Evolutionary conservation across 495 filamentous ascomycete species (phyloP), one percentile per base, ranked within the genome.

Genomic region (Penicillium pancosmium): DNA sequence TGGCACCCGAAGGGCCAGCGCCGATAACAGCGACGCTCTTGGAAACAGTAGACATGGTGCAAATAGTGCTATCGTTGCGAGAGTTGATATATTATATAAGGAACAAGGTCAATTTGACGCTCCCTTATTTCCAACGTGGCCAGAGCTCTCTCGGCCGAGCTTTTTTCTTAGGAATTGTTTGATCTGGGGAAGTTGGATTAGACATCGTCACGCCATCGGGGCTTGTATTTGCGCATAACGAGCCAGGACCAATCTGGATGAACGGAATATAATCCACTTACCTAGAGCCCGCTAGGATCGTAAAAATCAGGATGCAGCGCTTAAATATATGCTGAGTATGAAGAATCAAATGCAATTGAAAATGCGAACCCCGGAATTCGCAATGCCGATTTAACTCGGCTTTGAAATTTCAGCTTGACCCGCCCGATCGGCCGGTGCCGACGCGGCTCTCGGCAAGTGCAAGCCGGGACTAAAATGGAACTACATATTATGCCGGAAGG

Each of bases 1-100:
- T 86, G 51, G 82, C 83, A 10, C 84, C 84, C 0, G 83, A 73
- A 10, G 84, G 84, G 3, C 84, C 83, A 2, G 82, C 75, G 10
- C 84, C 83, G 57, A 87, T 84, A 5, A 87, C 75, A 18, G 84
- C 84, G 11, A 86, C 76, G 19, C 78, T 73, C 64, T 81, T 84
- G 25, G 78, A 62, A 7, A 61, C 57, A 46, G 57, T 31, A 31
- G 16, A 44, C n/a, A 44, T 19, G 16, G 6, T 44, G 36, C n/a
- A 9, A 31, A 31, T 31, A 31, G 3, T 6, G 27, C 27, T 31
- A 4, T 31, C 8, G 27, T 31, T 6, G 8, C 27, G 4, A 31
- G 27, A 9, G 27, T 31, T 31, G 27, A 9, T 31, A 38, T 38
- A 38, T 38, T 31, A 38, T 38, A 38, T 38, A 38, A 1, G 36